Conservation (phyloP, 768 basidiomycete species). For the Boletus rubroflammeus region DNA sequence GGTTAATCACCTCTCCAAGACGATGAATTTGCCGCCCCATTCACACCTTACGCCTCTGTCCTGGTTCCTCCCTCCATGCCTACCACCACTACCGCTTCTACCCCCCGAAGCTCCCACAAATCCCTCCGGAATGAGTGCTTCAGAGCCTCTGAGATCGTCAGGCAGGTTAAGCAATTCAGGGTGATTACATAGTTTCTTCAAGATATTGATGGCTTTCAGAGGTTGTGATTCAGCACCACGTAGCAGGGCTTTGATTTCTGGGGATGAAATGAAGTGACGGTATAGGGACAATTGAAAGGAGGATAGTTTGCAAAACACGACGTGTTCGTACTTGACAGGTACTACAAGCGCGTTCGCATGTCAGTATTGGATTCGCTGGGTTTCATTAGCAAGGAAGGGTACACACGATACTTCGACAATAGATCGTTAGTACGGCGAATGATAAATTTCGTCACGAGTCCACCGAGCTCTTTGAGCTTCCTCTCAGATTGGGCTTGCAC, state of each 20-base stretch:
- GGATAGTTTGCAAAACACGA: constrained; percentile 88
- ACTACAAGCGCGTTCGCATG: constrained; percentile 46
- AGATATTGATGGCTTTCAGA: constrained; percentile 91
- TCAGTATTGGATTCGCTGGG: not conserved
- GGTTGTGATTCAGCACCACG: constrained; percentile 88
- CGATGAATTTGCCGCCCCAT: constrained; percentile 90
- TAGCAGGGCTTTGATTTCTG: constrained; percentile 86
- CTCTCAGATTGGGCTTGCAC: constrained; percentile 80
- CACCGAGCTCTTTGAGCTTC: constrained; percentile 88
- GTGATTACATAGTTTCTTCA: constrained; percentile 96
- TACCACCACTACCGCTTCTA: constrained; percentile 29
- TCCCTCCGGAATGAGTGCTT: constrained; percentile 75
- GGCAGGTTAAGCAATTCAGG: constrained; percentile 88
- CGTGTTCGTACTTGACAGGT: constrained; percentile 98
- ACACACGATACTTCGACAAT: constrained; percentile 89
- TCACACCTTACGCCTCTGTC: constrained; percentile 57
- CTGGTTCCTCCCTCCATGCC: constrained; percentile 40
- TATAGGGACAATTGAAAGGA: constrained; percentile 83
- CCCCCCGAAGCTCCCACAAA: constrained; percentile 52
- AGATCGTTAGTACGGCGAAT: constrained; percentile 93
- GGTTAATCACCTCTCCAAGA: constrained; percentile 74
- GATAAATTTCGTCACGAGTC: constrained; percentile 88
- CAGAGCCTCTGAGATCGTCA: constrained; percentile 77
- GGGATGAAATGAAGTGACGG: constrained; percentile 86
- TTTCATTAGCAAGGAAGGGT: not conserved